phyloP scores from a whole-genome alignment of 2,329 filamentous ascomycete genomes.

The Cladosporium oxysporum region DNA sequence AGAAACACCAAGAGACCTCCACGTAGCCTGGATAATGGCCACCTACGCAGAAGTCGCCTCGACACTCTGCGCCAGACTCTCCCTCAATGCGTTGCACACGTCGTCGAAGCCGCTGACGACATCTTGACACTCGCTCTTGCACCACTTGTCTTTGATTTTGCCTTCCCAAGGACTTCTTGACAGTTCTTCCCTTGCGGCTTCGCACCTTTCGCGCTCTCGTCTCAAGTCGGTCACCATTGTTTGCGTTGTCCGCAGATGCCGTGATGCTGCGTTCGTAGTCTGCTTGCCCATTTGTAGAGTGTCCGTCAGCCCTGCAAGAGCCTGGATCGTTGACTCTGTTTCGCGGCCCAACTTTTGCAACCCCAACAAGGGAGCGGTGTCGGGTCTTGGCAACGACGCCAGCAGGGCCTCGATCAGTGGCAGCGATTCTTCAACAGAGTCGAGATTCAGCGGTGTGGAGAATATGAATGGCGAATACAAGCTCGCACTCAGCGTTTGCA shows the following conservation, averaged over 20 bases:
- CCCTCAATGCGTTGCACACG: constrained; percentile 79
- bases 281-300: constrained; percentile 93
- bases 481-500: constrained; percentile 69
- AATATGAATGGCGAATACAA: constrained; percentile 69
- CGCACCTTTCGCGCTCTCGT: constrained; percentile 76
- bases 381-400: constrained; percentile 67
- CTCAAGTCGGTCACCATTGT: constrained; percentile 85
- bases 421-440: constrained; percentile 68
- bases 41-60: constrained; percentile 8
- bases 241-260: constrained; percentile 76
- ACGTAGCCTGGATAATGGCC: background rate
- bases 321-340: constrained; percentile 71
- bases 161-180: constrained; percentile 76
- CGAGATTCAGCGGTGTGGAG: constrained; percentile 63
- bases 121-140: constrained; percentile 78
- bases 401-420: constrained; percentile 67
- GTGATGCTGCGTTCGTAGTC: constrained; percentile 76
- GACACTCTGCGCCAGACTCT: constrained; percentile 21
- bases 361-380: constrained; percentile 64
- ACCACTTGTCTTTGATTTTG: constrained; percentile 73
- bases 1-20: background rate
- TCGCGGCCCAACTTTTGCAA: constrained; percentile 67
- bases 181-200: constrained; percentile 82
- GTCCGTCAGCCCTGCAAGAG: constrained; percentile 83
- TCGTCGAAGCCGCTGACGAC: constrained; percentile 92